Percentiles rank a stretch among this genome's conserved stretches.
These are phyloP conservation scores for Sporothrix mexicana DNA, from an alignment of 2,329 filamentous ascomycete genomes.

Conservation along the genomic window DNA sequence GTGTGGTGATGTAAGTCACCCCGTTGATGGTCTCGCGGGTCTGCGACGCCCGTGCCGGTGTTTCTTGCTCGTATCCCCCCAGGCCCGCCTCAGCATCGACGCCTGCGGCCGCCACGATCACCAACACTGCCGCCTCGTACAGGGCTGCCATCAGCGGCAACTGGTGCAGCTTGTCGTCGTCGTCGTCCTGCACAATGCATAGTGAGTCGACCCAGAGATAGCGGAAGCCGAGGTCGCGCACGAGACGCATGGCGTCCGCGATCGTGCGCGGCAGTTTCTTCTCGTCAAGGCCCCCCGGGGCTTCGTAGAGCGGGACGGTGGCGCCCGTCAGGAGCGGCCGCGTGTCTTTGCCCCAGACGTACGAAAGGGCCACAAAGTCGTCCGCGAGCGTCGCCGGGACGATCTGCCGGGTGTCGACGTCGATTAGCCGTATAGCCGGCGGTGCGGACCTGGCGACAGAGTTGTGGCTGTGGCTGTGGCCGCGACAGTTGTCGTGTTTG, in stretches of 20 bases:
- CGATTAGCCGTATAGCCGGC: background rate
- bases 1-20: background rate
- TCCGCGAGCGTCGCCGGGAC: background rate
- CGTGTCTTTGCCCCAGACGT: constrained; percentile 9
- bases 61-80: background rate
- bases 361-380: constrained; percentile 19
- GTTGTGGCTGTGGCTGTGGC: background rate
- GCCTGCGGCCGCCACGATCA: background rate
- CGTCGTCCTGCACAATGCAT: constrained; percentile 18
- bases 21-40: background rate
- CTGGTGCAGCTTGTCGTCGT: constrained; percentile 12
- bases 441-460: background rate
- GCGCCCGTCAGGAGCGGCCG: background rate
- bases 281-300: background rate
- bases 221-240: background rate
- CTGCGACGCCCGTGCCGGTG: background rate
- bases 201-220: constrained; percentile 24
- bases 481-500: background rate
- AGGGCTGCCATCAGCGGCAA: constrained; percentile 1
- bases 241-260: background rate
- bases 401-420: background rate
- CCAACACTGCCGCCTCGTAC: constrained; percentile 7
- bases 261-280: background rate
- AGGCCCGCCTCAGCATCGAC: background rate
- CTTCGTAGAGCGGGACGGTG: background rate